Percentiles rank a stretch among this genome's conserved stretches.
These are phyloP conservation scores for Cryphonectria nitschkei DNA, from an alignment of 2,329 filamentous ascomycete genomes.

Conservation along the genomic window DNA sequence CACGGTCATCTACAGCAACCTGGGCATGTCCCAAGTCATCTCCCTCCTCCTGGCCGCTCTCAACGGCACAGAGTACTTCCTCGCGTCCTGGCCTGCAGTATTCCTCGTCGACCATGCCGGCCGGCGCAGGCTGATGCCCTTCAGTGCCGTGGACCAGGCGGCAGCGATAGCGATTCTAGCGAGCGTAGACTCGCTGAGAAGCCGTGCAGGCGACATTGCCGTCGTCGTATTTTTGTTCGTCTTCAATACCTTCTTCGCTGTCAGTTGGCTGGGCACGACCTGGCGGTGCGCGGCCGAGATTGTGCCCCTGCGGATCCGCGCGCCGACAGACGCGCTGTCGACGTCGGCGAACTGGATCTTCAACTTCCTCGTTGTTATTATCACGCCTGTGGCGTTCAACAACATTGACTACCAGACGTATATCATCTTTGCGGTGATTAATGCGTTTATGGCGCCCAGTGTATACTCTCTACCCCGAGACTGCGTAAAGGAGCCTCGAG, in stretches of 20 bases:
- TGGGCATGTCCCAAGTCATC: background rate
- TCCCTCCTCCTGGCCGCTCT: background rate
- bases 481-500: background rate
- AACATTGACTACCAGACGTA: background rate
- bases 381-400: background rate
- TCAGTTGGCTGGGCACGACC: constrained; percentile 57
- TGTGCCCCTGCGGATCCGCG: constrained; percentile 53
- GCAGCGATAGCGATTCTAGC: constrained; percentile 67
- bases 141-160: constrained; percentile 67
- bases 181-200: constrained; percentile 37
- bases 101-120: background rate
- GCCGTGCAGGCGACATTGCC: constrained; percentile 28
- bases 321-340: constrained; percentile 60
- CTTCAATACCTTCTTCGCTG: constrained; percentile 56
- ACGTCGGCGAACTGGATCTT: constrained; percentile 64
- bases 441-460: background rate
- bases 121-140: constrained; percentile 72
- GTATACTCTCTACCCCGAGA: background rate
- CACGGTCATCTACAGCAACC: no score
- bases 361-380: constrained; percentile 62
- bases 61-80: background rate
- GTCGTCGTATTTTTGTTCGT: constrained; percentile 50
- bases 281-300: constrained; percentile 65
- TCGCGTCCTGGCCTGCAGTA: background rate
- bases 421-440: background rate